These are phyloP conservation scores for Incumbomyces delicatus DNA, from an alignment of 2,329 filamentous ascomycete species.

Conservation along the genomic window DNA sequence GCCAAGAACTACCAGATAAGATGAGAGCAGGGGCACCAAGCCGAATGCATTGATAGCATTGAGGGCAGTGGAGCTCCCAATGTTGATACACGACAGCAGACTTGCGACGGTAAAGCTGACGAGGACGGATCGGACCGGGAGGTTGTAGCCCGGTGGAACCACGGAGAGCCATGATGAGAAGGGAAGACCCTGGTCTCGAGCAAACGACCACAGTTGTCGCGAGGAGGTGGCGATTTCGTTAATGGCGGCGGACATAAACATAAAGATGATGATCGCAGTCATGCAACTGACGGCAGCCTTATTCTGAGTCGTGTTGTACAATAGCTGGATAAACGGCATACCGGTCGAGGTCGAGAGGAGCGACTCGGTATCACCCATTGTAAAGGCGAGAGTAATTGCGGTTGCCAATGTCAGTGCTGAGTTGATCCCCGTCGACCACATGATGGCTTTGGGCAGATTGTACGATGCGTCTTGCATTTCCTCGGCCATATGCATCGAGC, in stretches of 20 bases:
- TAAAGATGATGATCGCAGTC: slow-evolving; percentile 26
- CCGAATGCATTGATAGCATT: too few relatives aligned
- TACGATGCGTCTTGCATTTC: slow-evolving; percentile 30
- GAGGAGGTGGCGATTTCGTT: slow-evolving; percentile 26
- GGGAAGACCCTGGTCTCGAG: slow-evolving; percentile 29
- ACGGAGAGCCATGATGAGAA: slow-evolving; percentile 18
- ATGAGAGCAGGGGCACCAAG: too few relatives aligned
- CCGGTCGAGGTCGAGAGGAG: slow-evolving; percentile 20
- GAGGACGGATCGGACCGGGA: slow-evolving; percentile 21
- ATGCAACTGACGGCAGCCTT: slow-evolving; percentile 22
- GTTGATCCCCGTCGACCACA: slow-evolving; percentile 28
- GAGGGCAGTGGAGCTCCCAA: too few relatives aligned
- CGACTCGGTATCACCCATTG: slow-evolving; percentile 25
- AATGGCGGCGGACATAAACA: slow-evolving; percentile 24
- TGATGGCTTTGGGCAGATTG: slow-evolving; percentile 30
- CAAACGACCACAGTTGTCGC: slow-evolving; percentile 29
- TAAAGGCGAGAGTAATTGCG: slow-evolving; percentile 31
- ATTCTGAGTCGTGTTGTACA: slow-evolving; percentile 22
- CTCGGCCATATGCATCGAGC: slow-evolving; percentile 34
- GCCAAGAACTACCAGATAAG: too few relatives aligned
- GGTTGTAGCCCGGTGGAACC: slow-evolving; percentile 16
- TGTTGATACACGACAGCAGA: slow-evolving; percentile 28
- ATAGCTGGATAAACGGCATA: slow-evolving; percentile 27
- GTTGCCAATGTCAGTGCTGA: slow-evolving; percentile 30
- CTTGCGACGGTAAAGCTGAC: slow-evolving; percentile 40